Evolutionary conservation across 73 alveolate genomes (phyloP).

Genomic region (Symbiodinium pilosum): DNA sequence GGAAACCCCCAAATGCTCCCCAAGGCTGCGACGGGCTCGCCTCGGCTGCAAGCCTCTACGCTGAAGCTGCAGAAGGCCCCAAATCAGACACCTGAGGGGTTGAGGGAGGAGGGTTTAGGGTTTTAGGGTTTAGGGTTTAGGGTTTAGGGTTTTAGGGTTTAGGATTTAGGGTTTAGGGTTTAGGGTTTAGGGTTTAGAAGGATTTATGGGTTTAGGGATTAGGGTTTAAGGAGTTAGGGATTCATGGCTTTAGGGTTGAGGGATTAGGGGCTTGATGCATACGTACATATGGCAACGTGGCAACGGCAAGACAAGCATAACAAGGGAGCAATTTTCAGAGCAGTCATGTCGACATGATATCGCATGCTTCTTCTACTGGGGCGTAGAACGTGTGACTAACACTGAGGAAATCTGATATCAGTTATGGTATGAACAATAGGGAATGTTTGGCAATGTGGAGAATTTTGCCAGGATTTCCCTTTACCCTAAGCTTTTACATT

Average conservation of each 20-base stretch:
- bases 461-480: no score
- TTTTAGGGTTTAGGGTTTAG: background rate
- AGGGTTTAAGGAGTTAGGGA: no score
- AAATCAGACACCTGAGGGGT: background rate
- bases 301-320: background rate
- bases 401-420: no score
- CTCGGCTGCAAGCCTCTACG: background rate
- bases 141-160: background rate
- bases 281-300: background rate
- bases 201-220: background rate
- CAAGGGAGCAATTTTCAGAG: background rate
- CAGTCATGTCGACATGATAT: background rate
- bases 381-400: no score
- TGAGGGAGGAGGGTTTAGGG: background rate
- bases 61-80: background rate
- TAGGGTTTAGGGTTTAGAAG: background rate
- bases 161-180: background rate
- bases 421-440: no score
- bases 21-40: background rate
- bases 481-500: no score
- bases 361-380: no score
- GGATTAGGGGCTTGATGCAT: no score
- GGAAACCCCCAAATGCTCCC: no score
- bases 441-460: no score
- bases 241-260: no score